These are phyloP conservation scores for Phytophthora gonapodyides DNA, from an alignment of 352 stramenopile species.

Conservation along the genomic window DNA sequence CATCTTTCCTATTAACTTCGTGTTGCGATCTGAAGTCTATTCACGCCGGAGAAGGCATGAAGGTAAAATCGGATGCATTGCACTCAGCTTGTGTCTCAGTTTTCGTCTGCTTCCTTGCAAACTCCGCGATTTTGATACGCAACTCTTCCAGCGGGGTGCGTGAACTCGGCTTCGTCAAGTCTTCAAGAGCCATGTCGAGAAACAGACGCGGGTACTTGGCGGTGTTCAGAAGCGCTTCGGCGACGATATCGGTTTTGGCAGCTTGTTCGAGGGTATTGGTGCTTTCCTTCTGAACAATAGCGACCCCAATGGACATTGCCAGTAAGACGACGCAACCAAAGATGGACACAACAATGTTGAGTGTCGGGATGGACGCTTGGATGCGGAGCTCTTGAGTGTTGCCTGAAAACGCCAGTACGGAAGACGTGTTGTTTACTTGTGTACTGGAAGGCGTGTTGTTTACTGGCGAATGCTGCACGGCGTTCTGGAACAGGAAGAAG, in stretches of 20 bases:
- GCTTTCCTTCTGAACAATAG: neutral
- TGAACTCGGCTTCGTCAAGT: too few relatives aligned
- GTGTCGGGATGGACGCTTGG: neutral
- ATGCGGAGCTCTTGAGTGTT: neutral
- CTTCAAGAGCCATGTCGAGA: neutral
- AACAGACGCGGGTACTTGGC: conserved; percentile 9
- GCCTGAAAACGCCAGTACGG: neutral
- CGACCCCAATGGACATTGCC: neutral
- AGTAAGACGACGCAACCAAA: neutral
- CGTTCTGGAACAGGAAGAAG: conserved; percentile 38
- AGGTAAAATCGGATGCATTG: too few relatives aligned
- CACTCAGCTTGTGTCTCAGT: too few relatives aligned
- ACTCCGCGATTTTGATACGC: too few relatives aligned
- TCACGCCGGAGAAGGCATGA: too few relatives aligned
- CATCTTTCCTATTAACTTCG: too few relatives aligned
- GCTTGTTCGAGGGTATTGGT: neutral
- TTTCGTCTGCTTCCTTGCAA: too few relatives aligned
- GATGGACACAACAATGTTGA: conserved; percentile 1
- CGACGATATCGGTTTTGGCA: conserved; percentile 2
- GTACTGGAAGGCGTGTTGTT: too few relatives aligned
- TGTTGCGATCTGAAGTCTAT: too few relatives aligned
- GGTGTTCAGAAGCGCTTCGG: conserved; percentile 6
- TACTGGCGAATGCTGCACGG: conserved; percentile 3
- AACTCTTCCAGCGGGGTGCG: too few relatives aligned
- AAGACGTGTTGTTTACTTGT: neutral